These are phyloP conservation scores for Onygenales sp. DNA, from an alignment of 2,329 filamentous ascomycete genomes.

Conservation along the genomic window DNA sequence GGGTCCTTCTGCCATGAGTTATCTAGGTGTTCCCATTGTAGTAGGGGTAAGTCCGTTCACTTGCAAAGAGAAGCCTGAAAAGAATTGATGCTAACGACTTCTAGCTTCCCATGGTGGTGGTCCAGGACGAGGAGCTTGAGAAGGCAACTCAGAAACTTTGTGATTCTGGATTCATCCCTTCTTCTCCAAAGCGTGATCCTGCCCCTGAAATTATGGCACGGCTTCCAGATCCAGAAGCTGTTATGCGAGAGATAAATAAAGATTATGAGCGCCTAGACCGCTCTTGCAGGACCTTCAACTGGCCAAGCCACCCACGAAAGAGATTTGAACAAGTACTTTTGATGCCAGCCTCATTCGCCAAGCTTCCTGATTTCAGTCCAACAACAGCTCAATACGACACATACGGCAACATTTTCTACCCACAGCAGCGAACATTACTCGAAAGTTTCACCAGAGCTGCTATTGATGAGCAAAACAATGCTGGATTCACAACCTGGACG, in stretches of 20 bases:
- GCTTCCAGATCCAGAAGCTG: slow-evolving; percentile 7
- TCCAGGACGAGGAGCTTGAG: slow-evolving; percentile 7
- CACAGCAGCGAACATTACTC: slow-evolving; percentile 6
- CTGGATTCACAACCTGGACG: slow-evolving; percentile 1
- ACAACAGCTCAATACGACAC: slow-evolving; percentile 5
- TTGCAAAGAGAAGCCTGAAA: background rate
- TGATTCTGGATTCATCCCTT: slow-evolving; percentile 6
- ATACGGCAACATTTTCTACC: slow-evolving; percentile 9
- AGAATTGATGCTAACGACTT: background rate
- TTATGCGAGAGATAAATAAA: slow-evolving; percentile 1
- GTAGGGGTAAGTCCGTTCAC: slow-evolving; percentile 1
- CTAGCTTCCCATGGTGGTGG: slow-evolving; percentile 5
- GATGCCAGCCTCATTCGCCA: slow-evolving; percentile 8
- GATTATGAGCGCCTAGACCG: slow-evolving; percentile 4
- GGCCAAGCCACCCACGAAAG: slow-evolving; percentile 1
- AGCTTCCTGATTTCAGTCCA: slow-evolving; percentile 4
- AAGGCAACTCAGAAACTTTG: slow-evolving; percentile 4
- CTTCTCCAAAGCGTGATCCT: slow-evolving; percentile 5
- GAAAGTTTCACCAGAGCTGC: slow-evolving; percentile 4
- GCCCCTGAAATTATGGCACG: slow-evolving; percentile 7
- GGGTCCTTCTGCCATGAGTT: slow-evolving; percentile 3
- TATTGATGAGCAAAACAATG: slow-evolving; percentile 2
- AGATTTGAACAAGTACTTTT: slow-evolving; percentile 4
- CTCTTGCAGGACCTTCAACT: slow-evolving; percentile 8
- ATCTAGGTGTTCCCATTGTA: slow-evolving; percentile 3